A percentile compares a stretch with the other conserved stretches of the same genome.
Conservation (phyloP, 768 basidiomycete species). For the Phallus indusiatus region DNA sequence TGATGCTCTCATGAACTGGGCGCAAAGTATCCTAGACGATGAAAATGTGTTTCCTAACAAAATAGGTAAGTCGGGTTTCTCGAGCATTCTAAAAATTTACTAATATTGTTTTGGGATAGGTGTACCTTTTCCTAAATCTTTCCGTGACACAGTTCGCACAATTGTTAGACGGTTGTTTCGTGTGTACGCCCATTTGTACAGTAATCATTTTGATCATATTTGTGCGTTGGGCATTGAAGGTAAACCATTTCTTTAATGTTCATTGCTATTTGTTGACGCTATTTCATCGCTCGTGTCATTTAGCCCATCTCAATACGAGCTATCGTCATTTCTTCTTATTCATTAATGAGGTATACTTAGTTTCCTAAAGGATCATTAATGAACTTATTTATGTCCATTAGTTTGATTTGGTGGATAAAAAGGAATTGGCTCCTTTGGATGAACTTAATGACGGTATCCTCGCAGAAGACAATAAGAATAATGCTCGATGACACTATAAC, state of each 20-base stretch:
- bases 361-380: background rate
- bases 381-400: slow-evolving; percentile 19
- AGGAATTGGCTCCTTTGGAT: slow-evolving; percentile 88
- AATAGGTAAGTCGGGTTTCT: slow-evolving; percentile 50
- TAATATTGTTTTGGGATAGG: slow-evolving; percentile 37
- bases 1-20: slow-evolving; percentile 98
- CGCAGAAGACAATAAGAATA: slow-evolving; percentile 47
- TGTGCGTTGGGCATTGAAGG: slow-evolving; percentile 98
- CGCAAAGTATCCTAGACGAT: slow-evolving; percentile 86
- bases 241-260: slow-evolving; percentile 24
- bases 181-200: slow-evolving; percentile 97
- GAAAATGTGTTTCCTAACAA: slow-evolving; percentile 89
- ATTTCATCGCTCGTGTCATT: background rate
- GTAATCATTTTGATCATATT: slow-evolving; percentile 98
- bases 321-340: slow-evolving; percentile 98
- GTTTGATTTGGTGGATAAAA: slow-evolving; percentile 95
- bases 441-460: slow-evolving; percentile 91
- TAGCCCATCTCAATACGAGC: slow-evolving; percentile 97
- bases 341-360: slow-evolving; percentile 70
- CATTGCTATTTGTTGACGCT: slow-evolving; percentile 6
- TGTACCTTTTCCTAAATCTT: slow-evolving; percentile 83
- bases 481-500: slow-evolving; percentile 18
- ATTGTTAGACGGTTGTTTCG: slow-evolving; percentile 90
- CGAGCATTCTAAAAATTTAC: background rate
- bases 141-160: slow-evolving; percentile 83